Conservation (phyloP, 805 yeast species). For the Torulaspora delbrueckii region DNA sequence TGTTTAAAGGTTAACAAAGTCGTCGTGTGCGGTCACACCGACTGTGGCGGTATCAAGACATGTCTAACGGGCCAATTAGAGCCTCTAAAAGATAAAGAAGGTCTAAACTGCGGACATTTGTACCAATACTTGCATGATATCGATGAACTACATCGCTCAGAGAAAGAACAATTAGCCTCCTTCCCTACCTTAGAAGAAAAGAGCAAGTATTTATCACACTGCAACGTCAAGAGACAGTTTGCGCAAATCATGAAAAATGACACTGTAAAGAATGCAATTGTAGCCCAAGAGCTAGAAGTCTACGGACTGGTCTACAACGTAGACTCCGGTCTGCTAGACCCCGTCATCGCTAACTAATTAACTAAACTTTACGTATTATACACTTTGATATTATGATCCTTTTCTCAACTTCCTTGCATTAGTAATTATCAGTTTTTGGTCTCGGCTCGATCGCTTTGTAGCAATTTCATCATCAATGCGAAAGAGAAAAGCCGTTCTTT, state of each 20-base stretch:
- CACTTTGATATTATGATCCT: neutral
- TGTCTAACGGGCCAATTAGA: constrained; percentile 52
- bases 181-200: constrained; percentile 47
- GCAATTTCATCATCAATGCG: neutral
- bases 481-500: neutral
- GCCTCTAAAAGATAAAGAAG: constrained; percentile 36
- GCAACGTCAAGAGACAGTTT: constrained; percentile 71
- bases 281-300: constrained; percentile 60
- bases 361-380: neutral
- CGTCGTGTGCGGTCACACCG: constrained; percentile 89
- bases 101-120: constrained; percentile 45
- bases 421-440: neutral
- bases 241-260: constrained; percentile 51
- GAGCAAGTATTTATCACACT: constrained; percentile 63
- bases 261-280: constrained; percentile 61
- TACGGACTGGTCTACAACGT: constrained; percentile 86
- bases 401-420: neutral
- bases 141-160: constrained; percentile 61
- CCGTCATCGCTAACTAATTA: constrained; percentile 2
- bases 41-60: constrained; percentile 91
- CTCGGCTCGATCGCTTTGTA: neutral
- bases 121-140: constrained; percentile 52
- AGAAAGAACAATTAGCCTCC: constrained; percentile 45
- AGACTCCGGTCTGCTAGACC: constrained; percentile 58
- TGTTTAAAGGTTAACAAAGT: constrained; percentile 75